These are phyloP conservation scores for Amylostereum areolatum DNA, from an alignment of 1,284 basidiomycete genomes.

Conservation along the genomic window DNA sequence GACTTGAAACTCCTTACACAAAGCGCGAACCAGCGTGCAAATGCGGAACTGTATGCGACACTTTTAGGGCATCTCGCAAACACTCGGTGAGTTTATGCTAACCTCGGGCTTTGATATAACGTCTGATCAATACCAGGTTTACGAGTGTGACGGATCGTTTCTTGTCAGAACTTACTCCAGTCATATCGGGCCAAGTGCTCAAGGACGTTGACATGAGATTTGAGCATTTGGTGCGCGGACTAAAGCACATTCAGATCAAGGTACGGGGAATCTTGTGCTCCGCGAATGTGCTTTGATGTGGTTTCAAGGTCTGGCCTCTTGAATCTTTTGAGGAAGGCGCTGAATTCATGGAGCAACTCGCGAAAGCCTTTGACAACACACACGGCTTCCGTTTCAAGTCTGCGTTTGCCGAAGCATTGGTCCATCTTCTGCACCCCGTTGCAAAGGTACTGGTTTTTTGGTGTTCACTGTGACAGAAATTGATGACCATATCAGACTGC, in stretches of 20 bases:
- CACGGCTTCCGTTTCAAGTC: slow-evolving; percentile 84
- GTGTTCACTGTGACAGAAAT: slow-evolving; percentile 2
- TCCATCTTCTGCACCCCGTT: slow-evolving; percentile 81
- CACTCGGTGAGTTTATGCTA: slow-evolving; percentile 46
- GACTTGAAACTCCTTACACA: slow-evolving; percentile 59
- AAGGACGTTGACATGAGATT: slow-evolving; percentile 78
- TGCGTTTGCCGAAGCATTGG: slow-evolving; percentile 82
- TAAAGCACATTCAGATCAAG: slow-evolving; percentile 78
- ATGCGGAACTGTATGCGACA: slow-evolving; percentile 78
- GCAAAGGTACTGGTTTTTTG: slow-evolving; percentile 56
- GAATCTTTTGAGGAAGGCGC: slow-evolving; percentile 92
- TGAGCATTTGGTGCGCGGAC: slow-evolving; percentile 76
- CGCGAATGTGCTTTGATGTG: slow-evolving; percentile 2
- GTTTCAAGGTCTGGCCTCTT: slow-evolving; percentile 80
- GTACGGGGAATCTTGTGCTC: slow-evolving; percentile 29
- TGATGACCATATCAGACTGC: too few relatives aligned
- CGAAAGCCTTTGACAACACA: slow-evolving; percentile 78
- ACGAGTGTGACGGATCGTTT: slow-evolving; percentile 86
- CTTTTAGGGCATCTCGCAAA: slow-evolving; percentile 79
- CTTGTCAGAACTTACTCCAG: slow-evolving; percentile 70
- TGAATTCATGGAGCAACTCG: slow-evolving; percentile 83
- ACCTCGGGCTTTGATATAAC: neutral
- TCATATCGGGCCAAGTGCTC: slow-evolving; percentile 64
- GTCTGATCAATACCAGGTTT: slow-evolving; percentile 45
- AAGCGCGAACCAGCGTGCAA: slow-evolving; percentile 72